Base-by-base conservation (phyloP, 768 basidiomycete species). In the Mycena rosella region DNA sequence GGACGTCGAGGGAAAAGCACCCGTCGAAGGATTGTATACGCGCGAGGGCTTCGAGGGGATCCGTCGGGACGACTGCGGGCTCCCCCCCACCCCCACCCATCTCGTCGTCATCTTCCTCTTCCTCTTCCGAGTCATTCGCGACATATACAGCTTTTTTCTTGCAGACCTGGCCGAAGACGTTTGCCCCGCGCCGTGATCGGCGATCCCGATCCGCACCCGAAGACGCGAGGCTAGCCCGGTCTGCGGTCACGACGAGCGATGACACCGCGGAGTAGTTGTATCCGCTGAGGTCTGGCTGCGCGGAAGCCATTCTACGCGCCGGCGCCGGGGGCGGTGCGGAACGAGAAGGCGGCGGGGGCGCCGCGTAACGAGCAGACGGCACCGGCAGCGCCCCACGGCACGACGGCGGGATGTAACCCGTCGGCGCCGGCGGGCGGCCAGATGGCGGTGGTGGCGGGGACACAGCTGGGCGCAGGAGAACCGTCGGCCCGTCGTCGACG, bases 1-100 rank as follows among this genome's bases (percentile, higher is more conserved):
- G 42, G 38, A 68, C 66, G 6, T 55, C 57, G 42, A 56, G 17
- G 0, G 63, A 61, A 51, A 72, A 72, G 29, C 56, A 18, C 18
- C 63, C 70, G 47, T 68, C 67, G 57, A 72, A 72, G 26, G 67
- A 47, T 38, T 72, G 70, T 20, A 69, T 15, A 5, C 70, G 67
- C 14, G 70, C 70, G 6, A 72, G 70, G 1, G 49, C 24, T 36
- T 68, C 67, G 51, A 72, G 51, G 22, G 56, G 45, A 49, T 71
- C 18, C 17, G 34, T 26, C 51, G 42, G 7, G 7, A 36, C 10
- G 13, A 34, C 7, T 13, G 32, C 32, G 32, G 32, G n/a, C n/a
- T n/a, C n/a, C n/a, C n/a, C n/a, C n/a, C n/a, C n/a, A n/a, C n/a
- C 7, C n/a, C n/a, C n/a, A n/a, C n/a, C n/a, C n/a, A n/a, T n/a